These are phyloP conservation scores for Solanum virginianum DNA, from an alignment of 257 asterid species.

Conservation along the genomic window DNA sequence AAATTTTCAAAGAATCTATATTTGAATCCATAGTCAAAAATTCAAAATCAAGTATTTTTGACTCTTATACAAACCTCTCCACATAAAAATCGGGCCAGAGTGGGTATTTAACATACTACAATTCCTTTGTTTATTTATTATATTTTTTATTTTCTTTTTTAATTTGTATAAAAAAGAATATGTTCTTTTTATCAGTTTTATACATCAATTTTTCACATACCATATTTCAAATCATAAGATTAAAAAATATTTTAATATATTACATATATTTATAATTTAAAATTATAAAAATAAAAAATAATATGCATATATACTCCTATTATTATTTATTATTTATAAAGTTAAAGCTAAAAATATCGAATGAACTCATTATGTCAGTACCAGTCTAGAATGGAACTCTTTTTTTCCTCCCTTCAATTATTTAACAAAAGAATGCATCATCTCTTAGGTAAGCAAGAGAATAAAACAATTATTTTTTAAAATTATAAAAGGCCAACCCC, in stretches of 20 bases:
- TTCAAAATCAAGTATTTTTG: neutral
- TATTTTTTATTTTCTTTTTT: neutral
- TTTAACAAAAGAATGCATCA: neutral
- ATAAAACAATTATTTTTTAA: neutral
- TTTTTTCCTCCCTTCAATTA: neutral
- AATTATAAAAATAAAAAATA: fast-evolving
- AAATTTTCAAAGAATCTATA: neutral
- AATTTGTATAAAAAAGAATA: neutral
- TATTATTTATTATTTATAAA: neutral
- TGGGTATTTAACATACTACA: neutral
- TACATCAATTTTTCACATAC: neutral
- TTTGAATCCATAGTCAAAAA: neutral
- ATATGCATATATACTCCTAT: too few relatives aligned
- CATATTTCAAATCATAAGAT: neutral
- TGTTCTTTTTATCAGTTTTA: neutral
- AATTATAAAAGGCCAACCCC: neutral
- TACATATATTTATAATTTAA: neutral
- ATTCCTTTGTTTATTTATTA: neutral
- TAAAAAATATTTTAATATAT: neutral
- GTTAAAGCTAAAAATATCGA: neutral
- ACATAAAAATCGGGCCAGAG: neutral
- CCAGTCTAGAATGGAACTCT: neutral
- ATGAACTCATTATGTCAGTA: neutral
- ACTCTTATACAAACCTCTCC: neutral
- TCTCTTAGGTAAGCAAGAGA: neutral